phyloP scores from a whole-genome alignment of 169 alveolate genomes.

The Plasmodium relictum region DNA sequence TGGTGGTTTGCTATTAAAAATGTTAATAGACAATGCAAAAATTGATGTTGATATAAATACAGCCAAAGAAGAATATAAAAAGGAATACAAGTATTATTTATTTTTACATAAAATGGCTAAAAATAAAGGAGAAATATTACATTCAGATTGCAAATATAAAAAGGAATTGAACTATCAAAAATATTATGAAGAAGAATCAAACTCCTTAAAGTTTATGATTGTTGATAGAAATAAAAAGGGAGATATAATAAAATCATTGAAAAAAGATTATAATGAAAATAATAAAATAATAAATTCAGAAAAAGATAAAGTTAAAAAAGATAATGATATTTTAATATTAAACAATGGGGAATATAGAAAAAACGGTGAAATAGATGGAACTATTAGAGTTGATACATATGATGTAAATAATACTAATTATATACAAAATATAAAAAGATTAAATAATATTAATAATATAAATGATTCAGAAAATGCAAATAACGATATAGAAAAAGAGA shows the following conservation, averaged over 20 bases:
- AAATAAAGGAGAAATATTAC: slow-evolving; percentile 4
- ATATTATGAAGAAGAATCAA: slow-evolving; percentile 58
- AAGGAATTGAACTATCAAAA: slow-evolving; percentile 64
- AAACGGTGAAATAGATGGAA: neutral
- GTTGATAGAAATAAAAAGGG: slow-evolving; percentile 34
- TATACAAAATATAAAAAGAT: neutral
- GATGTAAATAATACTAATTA: neutral
- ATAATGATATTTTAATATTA: neutral
- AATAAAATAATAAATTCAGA: slow-evolving; percentile 23
- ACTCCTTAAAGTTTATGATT: slow-evolving; percentile 69
- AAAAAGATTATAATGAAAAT: slow-evolving; percentile 28
- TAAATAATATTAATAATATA: neutral
- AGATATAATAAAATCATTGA: slow-evolving; percentile 11
- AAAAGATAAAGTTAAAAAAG: neutral
- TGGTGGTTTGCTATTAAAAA: slow-evolving; percentile 84
- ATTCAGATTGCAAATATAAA: slow-evolving; percentile 59
- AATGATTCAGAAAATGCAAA: neutral
- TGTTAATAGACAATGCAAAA: slow-evolving; percentile 81
- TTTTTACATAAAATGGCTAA: slow-evolving; percentile 63
- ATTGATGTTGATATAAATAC: slow-evolving; percentile 82
- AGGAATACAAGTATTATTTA: slow-evolving; percentile 73
- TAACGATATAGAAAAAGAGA: neutral
- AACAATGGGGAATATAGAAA: neutral
- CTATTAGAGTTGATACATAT: neutral
- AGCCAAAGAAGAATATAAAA: slow-evolving; percentile 81